Evolutionary conservation across 306 rosid genomes (phyloP).

Genomic region (Herpetospermum pedunculosum): DNA sequence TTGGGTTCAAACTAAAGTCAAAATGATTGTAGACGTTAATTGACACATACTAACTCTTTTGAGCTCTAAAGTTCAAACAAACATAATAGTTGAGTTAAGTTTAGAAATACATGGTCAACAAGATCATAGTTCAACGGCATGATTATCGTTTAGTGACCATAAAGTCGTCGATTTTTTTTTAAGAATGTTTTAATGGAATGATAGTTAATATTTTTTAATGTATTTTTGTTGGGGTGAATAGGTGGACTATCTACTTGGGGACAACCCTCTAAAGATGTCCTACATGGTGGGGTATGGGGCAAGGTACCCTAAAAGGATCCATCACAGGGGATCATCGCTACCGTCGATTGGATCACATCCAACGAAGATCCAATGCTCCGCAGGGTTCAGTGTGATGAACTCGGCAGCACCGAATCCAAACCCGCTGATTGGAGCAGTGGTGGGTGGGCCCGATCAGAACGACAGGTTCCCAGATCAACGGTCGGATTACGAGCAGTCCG

Average conservation of each 20-base stretch:
- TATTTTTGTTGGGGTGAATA: too few relatives aligned
- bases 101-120: too few relatives aligned
- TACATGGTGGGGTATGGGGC: conserved; percentile 94
- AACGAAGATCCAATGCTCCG: conserved; percentile 50
- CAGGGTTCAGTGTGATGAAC: conserved; percentile 46
- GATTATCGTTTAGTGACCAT: too few relatives aligned
- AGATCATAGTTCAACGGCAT: too few relatives aligned
- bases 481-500: conserved; percentile 59
- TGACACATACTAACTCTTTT: too few relatives aligned
- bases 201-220: too few relatives aligned
- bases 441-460: conserved; percentile 51
- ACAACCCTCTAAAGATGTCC: conserved; percentile 80
- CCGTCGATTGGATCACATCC: conserved; percentile 42
- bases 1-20: too few relatives aligned
- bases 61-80: too few relatives aligned
- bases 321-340: conserved; percentile 81
- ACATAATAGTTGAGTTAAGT: too few relatives aligned
- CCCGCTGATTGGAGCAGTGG: conserved; percentile 42
- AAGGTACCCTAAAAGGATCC: conserved; percentile 71
- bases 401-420: conserved; percentile 51
- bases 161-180: too few relatives aligned
- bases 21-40: too few relatives aligned
- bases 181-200: too few relatives aligned
- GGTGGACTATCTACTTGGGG: conserved; percentile 91
- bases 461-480: conserved; percentile 57